Evolutionary conservation across 345 rosid genomes (phyloP).

Genomic region (Zanthoxylum bungeanum): DNA sequence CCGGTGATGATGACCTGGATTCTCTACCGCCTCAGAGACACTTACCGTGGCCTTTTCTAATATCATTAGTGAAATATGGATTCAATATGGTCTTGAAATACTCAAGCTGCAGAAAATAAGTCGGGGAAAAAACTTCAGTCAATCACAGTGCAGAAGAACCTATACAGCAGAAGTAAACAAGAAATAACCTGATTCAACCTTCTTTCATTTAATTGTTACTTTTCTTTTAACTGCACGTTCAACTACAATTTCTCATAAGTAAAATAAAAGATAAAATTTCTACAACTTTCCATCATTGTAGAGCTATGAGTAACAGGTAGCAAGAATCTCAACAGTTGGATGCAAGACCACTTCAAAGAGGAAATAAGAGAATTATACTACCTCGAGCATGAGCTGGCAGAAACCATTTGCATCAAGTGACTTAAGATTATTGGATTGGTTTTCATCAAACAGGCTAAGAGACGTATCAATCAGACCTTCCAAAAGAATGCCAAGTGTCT

Average conservation of each 20-base stretch:
- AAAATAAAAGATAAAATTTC: background rate
- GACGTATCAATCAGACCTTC: slow-evolving; percentile 96
- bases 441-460: slow-evolving; percentile 76
- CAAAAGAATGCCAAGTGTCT: slow-evolving; percentile 86
- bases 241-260: background rate
- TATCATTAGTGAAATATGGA: slow-evolving; percentile 73
- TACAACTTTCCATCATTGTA: background rate
- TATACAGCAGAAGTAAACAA: background rate
- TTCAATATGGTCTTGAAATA: slow-evolving; percentile 82
- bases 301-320: background rate
- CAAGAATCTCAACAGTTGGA: slow-evolving; percentile 4
- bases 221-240: background rate
- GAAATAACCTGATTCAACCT: background rate
- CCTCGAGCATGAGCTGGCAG: slow-evolving; percentile 99
- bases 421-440: slow-evolving; percentile 55
- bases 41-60: slow-evolving; percentile 89
- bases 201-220: background rate
- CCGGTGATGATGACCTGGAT: slow-evolving; percentile 66
- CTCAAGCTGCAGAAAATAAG: slow-evolving; percentile 73
- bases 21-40: slow-evolving; percentile 57
- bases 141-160: background rate
- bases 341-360: background rate
- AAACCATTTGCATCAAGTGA: slow-evolving; percentile 90
- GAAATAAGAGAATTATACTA: slow-evolving; percentile 25
- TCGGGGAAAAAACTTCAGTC: slow-evolving; percentile 10